phyloP scores from a whole-genome alignment of 139 green algal genomes.

The Auxenochlorella pyrenoidosa region DNA sequence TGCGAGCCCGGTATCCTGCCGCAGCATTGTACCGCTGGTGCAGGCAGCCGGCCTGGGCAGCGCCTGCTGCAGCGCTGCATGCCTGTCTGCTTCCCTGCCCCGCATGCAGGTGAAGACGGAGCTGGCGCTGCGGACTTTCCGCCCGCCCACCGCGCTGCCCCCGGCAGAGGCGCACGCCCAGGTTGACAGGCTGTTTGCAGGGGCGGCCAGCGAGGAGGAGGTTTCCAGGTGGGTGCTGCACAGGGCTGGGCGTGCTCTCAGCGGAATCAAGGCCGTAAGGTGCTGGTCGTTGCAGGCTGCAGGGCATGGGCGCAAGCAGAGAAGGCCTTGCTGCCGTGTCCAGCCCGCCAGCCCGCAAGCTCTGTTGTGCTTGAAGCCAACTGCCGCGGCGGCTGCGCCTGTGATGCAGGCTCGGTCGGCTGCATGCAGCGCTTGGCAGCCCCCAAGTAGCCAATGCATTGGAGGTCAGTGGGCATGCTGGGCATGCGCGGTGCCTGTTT shows the following conservation, averaged over 20 bases:
- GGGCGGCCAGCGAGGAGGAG: background rate
- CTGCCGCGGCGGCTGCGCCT: background rate
- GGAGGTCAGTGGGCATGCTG: background rate
- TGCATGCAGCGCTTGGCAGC: background rate
- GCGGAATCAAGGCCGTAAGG: too few relatives aligned
- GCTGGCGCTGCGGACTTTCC: background rate
- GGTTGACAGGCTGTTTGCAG: background rate
- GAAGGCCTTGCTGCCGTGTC: too few relatives aligned
- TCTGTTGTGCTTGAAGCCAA: too few relatives aligned
- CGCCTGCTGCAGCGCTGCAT: background rate
- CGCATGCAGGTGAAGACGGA: background rate
- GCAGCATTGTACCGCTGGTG: too few relatives aligned
- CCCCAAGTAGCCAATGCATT: background rate
- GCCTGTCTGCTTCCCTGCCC: background rate
- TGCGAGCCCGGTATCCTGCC: too few relatives aligned
- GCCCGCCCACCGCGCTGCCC: background rate
- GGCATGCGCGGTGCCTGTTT: too few relatives aligned
- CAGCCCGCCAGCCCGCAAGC: too few relatives aligned
- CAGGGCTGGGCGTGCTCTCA: background rate
- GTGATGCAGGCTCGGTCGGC: background rate
- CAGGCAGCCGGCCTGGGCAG: too few relatives aligned
- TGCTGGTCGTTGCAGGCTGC: too few relatives aligned
- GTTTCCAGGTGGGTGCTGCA: background rate
- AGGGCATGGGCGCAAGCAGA: too few relatives aligned
- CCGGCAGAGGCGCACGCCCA: background rate